Evolutionary conservation across 176 grass and related monocot genomes (phyloP).

Genomic region (Musa beccarii): DNA sequence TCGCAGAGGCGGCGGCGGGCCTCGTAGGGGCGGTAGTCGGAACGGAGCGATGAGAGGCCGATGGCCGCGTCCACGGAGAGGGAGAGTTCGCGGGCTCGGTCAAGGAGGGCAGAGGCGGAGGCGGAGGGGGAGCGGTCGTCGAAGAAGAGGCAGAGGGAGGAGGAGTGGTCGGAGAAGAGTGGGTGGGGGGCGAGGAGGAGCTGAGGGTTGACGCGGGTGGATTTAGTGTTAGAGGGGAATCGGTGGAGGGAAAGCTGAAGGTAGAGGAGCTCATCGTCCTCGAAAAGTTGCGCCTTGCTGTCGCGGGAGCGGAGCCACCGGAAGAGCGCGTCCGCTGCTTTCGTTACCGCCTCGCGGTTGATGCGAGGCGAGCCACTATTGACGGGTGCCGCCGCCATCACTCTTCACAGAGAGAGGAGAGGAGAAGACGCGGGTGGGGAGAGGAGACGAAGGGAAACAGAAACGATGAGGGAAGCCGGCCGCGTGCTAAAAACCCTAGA

Average conservation of each 20-base stretch:
- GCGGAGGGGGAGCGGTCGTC: slow-evolving; percentile 41
- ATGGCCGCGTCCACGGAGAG: slow-evolving; percentile 56
- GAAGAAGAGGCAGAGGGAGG: slow-evolving; percentile 37
- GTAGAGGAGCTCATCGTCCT: slow-evolving; percentile 51
- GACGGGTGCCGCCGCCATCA: too few species aligned
- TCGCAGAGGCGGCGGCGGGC: slow-evolving; percentile 55
- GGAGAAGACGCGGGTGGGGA: too few species aligned
- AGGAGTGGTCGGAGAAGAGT: slow-evolving; percentile 14
- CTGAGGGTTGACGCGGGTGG: slow-evolving; percentile 27
- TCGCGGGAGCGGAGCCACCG: slow-evolving; percentile 44
- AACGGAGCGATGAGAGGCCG: slow-evolving; percentile 49
- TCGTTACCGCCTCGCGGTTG: slow-evolving; percentile 22
- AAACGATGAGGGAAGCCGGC: too few species aligned
- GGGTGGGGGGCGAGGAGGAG: slow-evolving; percentile 45
- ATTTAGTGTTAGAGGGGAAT: slow-evolving; percentile 23
- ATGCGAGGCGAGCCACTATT: not conserved
- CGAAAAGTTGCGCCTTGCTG: slow-evolving; percentile 39
- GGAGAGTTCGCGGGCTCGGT: slow-evolving; percentile 33
- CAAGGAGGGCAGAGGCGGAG: slow-evolving; percentile 26
- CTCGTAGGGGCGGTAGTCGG: slow-evolving; percentile 68
- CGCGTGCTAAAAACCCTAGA: too few species aligned
- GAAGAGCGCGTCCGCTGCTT: slow-evolving; percentile 34
- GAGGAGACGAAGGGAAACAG: too few species aligned
- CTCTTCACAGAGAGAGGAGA: too few species aligned
- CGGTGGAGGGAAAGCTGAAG: slow-evolving; percentile 45